Evolutionary conservation across 164 flowering plant species (phyloP).

Genomic region (Dillenia suffruticosa): DNA sequence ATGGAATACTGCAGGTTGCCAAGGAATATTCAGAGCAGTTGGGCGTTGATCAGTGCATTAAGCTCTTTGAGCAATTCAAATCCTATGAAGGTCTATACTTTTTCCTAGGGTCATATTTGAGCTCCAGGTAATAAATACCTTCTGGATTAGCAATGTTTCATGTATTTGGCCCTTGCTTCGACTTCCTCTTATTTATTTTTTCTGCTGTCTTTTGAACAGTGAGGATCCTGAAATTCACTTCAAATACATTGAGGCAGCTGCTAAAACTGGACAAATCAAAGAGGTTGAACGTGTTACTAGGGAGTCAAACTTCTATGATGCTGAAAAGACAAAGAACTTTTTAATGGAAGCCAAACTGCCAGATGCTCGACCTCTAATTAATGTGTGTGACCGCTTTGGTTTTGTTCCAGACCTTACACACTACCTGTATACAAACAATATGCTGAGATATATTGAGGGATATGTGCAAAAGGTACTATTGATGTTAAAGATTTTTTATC

Average conservation of each 20-base stretch:
- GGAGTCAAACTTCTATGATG: conserved; percentile 94
- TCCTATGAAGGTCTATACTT: conserved; percentile 98
- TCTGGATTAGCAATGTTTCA: not conserved
- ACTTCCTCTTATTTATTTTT: conserved; percentile 7
- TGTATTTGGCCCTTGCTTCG: not conserved
- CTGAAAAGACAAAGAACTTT: conserved; percentile 97
- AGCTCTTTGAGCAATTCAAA: conserved; percentile 96
- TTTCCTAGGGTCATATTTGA: conserved; percentile 93
- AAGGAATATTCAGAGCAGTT: conserved; percentile 97
- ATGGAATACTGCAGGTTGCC: conserved; percentile 53
- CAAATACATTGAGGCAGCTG: conserved; percentile 98
- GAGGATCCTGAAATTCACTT: conserved; percentile 99
- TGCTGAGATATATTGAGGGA: conserved; percentile 99
- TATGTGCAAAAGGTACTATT: conserved; percentile 88
- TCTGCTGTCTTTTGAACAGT: conserved; percentile 31
- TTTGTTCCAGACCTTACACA: conserved; percentile 99
- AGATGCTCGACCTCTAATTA: conserved; percentile 95
- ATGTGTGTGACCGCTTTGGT: conserved; percentile 99
- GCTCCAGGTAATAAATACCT: conserved; percentile 64
- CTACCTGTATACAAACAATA: conserved; percentile 85
- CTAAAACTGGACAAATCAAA: conserved; percentile 99
- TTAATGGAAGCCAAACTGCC: conserved; percentile 99
- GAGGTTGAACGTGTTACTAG: conserved; percentile 99
- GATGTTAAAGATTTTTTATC: not conserved
- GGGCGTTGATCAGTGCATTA: conserved; percentile 92